Conservation (phyloP, 305 asterid species). For the Solanum hybrid region DNA sequence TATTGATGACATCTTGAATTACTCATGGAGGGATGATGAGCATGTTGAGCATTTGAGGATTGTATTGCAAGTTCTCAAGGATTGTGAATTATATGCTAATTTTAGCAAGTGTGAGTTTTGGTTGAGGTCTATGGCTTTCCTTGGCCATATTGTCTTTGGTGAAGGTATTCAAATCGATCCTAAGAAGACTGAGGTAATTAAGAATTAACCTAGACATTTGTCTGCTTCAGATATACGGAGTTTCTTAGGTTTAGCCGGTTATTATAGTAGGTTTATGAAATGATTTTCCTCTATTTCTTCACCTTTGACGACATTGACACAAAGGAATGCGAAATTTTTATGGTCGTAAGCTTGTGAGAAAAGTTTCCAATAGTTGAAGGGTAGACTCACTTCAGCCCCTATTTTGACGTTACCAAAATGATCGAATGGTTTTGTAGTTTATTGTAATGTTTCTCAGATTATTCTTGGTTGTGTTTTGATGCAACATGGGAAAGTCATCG, state of each 20-base stretch:
- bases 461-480: too few species aligned
- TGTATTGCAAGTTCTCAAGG: neutral
- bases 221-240: neutral
- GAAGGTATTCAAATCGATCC: neutral
- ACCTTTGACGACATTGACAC: neutral
- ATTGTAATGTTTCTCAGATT: too few species aligned
- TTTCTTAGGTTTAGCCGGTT: neutral
- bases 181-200: too few species aligned
- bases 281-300: neutral
- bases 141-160: neutral
- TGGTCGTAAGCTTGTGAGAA: neutral
- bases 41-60: too few species aligned
- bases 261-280: neutral
- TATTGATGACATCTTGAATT: too few species aligned
- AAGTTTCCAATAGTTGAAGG: neutral
- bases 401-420: neutral
- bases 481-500: too few species aligned
- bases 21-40: too few species aligned
- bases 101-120: neutral
- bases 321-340: neutral
- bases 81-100: too few species aligned
- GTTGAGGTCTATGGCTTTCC: neutral
- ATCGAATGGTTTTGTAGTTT: too few species aligned
- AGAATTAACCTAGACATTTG: neutral
- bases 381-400: neutral